Evolutionary conservation across 352 stramenopile species (phyloP), one percentile per base, ranked within the genome.

Genomic region (Phytophthora europaea): DNA sequence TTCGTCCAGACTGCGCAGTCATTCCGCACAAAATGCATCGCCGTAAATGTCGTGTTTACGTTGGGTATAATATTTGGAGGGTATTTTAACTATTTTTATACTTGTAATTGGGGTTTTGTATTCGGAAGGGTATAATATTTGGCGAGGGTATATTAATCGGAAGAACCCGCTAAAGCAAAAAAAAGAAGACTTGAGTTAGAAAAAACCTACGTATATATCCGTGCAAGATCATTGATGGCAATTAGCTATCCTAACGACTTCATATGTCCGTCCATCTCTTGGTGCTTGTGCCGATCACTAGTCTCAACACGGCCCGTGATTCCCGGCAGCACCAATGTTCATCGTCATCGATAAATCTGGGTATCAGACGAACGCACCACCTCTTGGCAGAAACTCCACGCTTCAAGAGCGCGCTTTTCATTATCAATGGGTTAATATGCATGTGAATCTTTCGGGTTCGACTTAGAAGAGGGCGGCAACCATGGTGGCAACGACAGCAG

Each of bases 401-500:
- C 18, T 22, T 20, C 36, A 16, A 43, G 34, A 22, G 40, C 15
- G 40, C 15, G 16, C 16, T 22, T 50, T 50, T 48, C 6, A 43
- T 48, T 48, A 48, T 48, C 40, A 48, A 48, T 48, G 13, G 16
- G 12, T 50, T 9, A 50, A 22, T n/a, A 7, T 3, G 16, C n/a
- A 9, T 50, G 40, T 8, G 8, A 20, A 40, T 12, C 51, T 36
- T 31, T 38, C 23, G 13, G 1, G 38, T 8, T 57, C n/a, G 48
- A 34, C 12, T 57, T 57, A 57, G 51, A 57, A 57, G 51, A 57
- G 23, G 7, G 23, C 16, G 28, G 51, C 51, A 36, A 57, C 23
- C 51, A 38, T 38, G 23, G 51, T 57, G 13, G 51, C 26, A 36
- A 36, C 51, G 22, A 57, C 51, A 57, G 51, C 51, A 38, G 51